These are phyloP conservation scores for Tylopilus balloui DNA, from an alignment of 768 basidiomycete genomes.

Conservation along the genomic window DNA sequence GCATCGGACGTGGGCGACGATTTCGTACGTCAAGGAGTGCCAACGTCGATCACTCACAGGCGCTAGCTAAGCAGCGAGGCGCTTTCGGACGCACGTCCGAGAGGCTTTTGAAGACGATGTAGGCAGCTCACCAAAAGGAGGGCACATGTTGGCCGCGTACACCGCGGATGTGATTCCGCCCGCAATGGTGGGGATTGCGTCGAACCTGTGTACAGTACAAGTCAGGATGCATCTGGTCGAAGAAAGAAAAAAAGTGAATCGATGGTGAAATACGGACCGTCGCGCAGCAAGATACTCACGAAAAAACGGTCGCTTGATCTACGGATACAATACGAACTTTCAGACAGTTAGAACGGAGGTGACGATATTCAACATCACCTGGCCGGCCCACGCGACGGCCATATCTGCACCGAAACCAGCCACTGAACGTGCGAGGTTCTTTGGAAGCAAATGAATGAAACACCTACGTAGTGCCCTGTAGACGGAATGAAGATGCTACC, in stretches of 20 bases:
- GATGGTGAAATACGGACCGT: conserved; percentile 8
- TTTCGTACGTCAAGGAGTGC: not conserved
- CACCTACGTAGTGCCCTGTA: conserved; percentile 14
- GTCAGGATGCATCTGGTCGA: not conserved
- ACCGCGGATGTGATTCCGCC: conserved; percentile 11
- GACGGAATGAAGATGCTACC: not conserved
- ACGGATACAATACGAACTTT: conserved; percentile 7
- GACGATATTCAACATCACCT: conserved; percentile 20
- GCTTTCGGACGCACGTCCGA: not conserved
- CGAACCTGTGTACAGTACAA: conserved; percentile 2
- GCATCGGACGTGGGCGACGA: not conserved
- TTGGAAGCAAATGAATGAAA: not conserved
- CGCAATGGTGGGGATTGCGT: not conserved
- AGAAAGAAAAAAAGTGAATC: too few species aligned
- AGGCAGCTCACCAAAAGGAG: conserved; percentile 11
- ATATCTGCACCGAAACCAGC: not conserved
- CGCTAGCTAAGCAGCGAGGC: not conserved
- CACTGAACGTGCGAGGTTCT: not conserved
- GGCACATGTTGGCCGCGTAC: conserved; percentile 9
- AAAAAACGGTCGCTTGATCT: conserved; percentile 3
- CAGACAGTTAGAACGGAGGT: conserved; percentile 21
- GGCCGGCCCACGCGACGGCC: conserved; percentile 5
- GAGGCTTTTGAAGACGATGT: not conserved
- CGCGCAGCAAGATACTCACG: conserved; percentile 13
- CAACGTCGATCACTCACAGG: conserved; percentile 4